Evolutionary conservation across 768 basidiomycete species (phyloP).

Genomic region (Leucogyrophana mollusca): DNA sequence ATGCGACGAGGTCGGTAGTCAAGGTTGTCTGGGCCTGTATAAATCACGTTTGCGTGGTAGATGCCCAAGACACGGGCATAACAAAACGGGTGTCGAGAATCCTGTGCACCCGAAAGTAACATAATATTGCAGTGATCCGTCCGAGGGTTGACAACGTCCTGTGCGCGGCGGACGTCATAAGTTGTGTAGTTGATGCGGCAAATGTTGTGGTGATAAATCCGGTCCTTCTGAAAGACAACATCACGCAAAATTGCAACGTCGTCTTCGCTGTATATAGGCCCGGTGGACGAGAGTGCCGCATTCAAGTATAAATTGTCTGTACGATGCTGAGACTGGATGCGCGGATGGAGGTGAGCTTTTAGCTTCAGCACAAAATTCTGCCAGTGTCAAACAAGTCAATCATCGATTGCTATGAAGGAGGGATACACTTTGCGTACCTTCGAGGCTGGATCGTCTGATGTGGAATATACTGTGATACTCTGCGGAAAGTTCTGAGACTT

Average conservation of each 20-base stretch:
- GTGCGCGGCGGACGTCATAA: constrained; percentile 37
- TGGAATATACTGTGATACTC: constrained; percentile 24
- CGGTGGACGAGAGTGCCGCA: no score
- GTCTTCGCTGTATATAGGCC: constrained; percentile 16
- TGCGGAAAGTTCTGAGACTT: background rate
- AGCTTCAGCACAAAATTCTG: constrained; percentile 31
- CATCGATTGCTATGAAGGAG: no score
- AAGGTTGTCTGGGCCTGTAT: no score
- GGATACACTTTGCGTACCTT: constrained; percentile 13
- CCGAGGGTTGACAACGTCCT: constrained; percentile 38
- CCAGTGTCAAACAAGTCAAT: no score
- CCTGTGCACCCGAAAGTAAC: constrained; percentile 21
- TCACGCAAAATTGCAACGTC: constrained; percentile 13
- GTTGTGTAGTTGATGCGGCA: constrained; percentile 40
- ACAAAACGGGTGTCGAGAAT: no score
- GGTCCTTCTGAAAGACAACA: constrained; percentile 24
- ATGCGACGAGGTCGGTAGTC: background rate
- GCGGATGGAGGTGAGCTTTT: constrained; percentile 29
- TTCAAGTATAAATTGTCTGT: no score
- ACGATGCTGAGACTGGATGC: background rate
- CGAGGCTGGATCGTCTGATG: constrained; percentile 21
- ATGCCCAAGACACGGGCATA: background rate
- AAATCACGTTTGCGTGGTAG: background rate
- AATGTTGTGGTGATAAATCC: constrained; percentile 31
- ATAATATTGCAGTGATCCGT: constrained; percentile 33